Base-by-base conservation (phyloP, 768 basidiomycete genomes). In the Suillus placidus region DNA sequence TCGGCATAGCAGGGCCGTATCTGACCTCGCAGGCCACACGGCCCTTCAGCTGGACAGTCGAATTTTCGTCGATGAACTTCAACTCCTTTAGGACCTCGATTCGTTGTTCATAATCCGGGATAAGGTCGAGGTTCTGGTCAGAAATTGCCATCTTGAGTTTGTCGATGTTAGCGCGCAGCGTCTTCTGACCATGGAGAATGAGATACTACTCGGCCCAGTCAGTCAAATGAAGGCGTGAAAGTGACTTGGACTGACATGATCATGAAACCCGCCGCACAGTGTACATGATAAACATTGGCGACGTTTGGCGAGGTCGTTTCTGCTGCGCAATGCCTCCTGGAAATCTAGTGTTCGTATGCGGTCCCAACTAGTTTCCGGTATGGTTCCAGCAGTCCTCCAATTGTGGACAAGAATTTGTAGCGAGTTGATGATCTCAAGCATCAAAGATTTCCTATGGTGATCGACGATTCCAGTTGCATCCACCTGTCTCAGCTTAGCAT, bases 21-120 rank as follows among this genome's bases (percentile, higher is more conserved):
- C 79, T 61, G 66, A 95, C 96, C 83, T 99, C 97, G 81, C 97
- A 99, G 38, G 97, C 97, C 18, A 99, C 97, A 58, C 97, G 88
- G 20, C 97, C 97, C 76, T 99, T 99, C 60, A 99, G 84, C 37
- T 94, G 84, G 3, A 99, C 95, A 0, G 97, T 99, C 38, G 94
- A 92, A 71, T 98, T 95, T 65, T 96, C 93, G 73, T 99, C 91
- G 71, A 99, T 93, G 75, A 99, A 97, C 68, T 92, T 89, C 30
- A 99, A 84, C 54, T 93, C 92, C 71, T 95, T 90, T 51, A 99
- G 82, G 4, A 99, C 97, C 47, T 87, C 89, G 40, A 99, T 89
- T 34, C 97, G 84, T 73, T 96, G 94, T 74, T 99, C 94, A 76
- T 99, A 99, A 74, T 99, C 97, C 7, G 97, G 97, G 40, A 99